Base-by-base conservation (phyloP, 2,329 filamentous ascomycete genomes). In the Mycosphaerelloides madeirae region DNA sequence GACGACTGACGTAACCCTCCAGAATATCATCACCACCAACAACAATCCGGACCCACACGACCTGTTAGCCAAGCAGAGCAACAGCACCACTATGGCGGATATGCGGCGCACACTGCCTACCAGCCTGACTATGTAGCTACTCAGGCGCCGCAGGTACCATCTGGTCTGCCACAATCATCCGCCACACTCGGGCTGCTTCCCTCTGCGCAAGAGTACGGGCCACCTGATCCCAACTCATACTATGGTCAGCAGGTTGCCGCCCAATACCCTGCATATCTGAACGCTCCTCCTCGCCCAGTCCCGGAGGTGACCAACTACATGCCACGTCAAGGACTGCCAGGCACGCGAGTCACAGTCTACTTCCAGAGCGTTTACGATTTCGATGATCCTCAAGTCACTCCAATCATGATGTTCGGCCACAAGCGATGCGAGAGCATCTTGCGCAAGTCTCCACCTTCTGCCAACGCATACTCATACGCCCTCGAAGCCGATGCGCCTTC, bases 351-450 rank as follows among this genome's bases (percentile, higher is more conserved):
- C 8, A 76, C 78, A 48, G 75, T 95, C 52, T 84, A 86, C 62
- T 78, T 95, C 22, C 81, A 83, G 41, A 84, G 85, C 33, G 77
- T 83, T 48, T 87, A 86, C 68, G 84, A 95, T 60, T 69, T 95
- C 48, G 45, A 77, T 82, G 65, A 76, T 74, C 46, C 76, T 72
- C 58, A 56, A 48, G 60, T 62, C 14, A 57, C 52, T 22, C 50
- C 71, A 61, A 81, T 87, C 58, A 67, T 95, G 43, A 77, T 83
- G 36, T 94, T 95, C 66, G 88, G 87, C n/a, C 75, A 78, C n/a
- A 80, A 85, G 58, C 82, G 83, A 64, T 84, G 82, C 65, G 74
- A 79, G 43, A 82, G 82, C 46, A 76, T 82, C 44, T 73, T 89
- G 18, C 75, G 79, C 35, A 83, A 83, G 61, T 57, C 57, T 3